Evolutionary conservation across 768 basidiomycete species (phyloP).

Genomic region (Trametopsis cervina): DNA sequence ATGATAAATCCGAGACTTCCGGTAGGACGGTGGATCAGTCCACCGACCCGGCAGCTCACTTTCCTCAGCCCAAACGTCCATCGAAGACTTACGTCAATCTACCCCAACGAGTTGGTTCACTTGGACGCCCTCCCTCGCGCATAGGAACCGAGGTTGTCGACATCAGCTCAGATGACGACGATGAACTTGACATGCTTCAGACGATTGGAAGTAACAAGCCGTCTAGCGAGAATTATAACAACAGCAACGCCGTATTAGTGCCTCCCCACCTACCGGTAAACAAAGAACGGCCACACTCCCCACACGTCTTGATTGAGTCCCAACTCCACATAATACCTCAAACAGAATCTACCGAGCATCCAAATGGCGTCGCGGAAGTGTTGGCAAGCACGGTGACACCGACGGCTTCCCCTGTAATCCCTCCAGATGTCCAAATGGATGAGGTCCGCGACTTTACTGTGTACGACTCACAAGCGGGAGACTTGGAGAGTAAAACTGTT

Average conservation of each 20-base stretch:
- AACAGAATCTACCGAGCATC: background rate
- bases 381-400: background rate
- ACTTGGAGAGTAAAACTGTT: background rate
- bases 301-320: background rate
- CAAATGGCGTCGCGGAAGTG: too few species aligned
- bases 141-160: slow-evolving; percentile 7
- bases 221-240: background rate
- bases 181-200: background rate
- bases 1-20: background rate
- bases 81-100: too few species aligned
- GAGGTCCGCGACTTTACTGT: background rate
- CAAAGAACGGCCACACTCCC: background rate
- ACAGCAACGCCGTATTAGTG: background rate
- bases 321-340: background rate
- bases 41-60: background rate
- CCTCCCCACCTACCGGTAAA: background rate
- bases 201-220: background rate
- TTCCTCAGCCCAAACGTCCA: background rate
- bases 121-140: slow-evolving; percentile 1
- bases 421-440: background rate
- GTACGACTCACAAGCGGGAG: background rate
- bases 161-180: slow-evolving; percentile 8
- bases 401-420: background rate
- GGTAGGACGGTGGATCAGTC: too few species aligned
- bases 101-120: slow-evolving; percentile 1